Conservation (phyloP, 768 basidiomycete species). For the Naganishia friedmannii region DNA sequence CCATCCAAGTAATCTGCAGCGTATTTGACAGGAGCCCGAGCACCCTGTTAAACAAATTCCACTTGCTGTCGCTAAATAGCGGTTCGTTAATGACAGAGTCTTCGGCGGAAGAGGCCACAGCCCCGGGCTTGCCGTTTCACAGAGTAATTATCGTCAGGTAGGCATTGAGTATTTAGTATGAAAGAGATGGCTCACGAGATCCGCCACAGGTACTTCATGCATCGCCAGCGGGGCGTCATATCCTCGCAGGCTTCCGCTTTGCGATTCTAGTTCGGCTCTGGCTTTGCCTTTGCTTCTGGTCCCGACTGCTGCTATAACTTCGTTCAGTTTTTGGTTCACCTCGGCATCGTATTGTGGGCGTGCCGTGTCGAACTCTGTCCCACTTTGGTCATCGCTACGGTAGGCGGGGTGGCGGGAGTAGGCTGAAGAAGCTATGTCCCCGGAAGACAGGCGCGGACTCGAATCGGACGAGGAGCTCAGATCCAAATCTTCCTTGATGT, state of each 20-base stretch:
- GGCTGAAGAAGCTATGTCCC: neutral
- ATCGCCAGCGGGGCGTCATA: neutral
- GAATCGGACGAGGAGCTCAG: conserved; percentile 6
- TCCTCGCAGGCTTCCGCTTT: neutral
- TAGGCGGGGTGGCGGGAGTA: neutral
- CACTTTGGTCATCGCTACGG: neutral
- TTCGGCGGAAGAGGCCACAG: neutral
- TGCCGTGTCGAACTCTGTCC: neutral
- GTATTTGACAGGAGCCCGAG: conserved; percentile 1
- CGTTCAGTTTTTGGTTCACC: neutral
- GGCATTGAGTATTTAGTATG: neutral
- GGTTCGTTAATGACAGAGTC: neutral
- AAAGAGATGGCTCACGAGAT: neutral
- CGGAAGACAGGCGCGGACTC: neutral
- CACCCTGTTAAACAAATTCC: conserved; percentile 11
- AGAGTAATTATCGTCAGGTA: neutral
- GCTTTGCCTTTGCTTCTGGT: neutral
- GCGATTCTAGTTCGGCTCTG: neutral
- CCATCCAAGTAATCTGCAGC: neutral
- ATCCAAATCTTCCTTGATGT: conserved; percentile 16
- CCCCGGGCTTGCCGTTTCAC: neutral
- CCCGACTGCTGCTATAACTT: neutral
- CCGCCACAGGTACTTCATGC: neutral
- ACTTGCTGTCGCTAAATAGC: neutral
- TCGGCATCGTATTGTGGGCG: neutral